Evolutionary conservation across 1,284 basidiomycete species (phyloP).

Genomic region (Macrocybe sp.): DNA sequence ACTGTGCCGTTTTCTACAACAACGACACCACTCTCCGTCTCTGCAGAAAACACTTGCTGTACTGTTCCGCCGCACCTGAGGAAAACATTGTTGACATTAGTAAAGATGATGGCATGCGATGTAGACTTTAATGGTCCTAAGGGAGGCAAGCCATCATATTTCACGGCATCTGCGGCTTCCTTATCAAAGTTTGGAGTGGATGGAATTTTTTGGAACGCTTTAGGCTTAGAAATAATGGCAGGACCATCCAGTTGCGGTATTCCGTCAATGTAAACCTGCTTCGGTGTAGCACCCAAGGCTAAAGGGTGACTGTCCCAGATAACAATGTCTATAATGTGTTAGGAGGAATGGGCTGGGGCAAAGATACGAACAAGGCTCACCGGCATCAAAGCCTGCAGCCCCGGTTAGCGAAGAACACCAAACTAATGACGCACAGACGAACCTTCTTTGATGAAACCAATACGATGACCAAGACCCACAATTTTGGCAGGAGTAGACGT

Average conservation of each 20-base stretch:
- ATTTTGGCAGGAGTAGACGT: constrained; percentile 76
- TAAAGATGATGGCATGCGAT: constrained; percentile 46
- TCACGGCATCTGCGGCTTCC: constrained; percentile 48
- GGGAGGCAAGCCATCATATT: constrained; percentile 66
- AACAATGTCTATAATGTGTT: constrained; percentile 41
- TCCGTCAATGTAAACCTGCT: constrained; percentile 71
- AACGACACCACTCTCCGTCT: constrained; percentile 26
- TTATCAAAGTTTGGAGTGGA: constrained; percentile 54
- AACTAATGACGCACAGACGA: constrained; percentile 23
- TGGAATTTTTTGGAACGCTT: constrained; percentile 42
- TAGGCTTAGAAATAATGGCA: constrained; percentile 39
- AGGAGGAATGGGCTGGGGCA: neutral
- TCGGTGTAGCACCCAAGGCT: constrained; percentile 65
- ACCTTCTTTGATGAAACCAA: constrained; percentile 72
- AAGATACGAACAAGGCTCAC: constrained; percentile 3
- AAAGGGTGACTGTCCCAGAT: constrained; percentile 80
- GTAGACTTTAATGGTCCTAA: constrained; percentile 34
- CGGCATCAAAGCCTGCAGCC: constrained; percentile 38
- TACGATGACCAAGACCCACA: constrained; percentile 76
- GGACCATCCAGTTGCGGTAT: constrained; percentile 53
- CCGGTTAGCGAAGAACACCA: constrained; percentile 6
- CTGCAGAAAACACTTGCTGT: constrained; percentile 21
- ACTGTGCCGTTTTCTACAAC: constrained; percentile 38
- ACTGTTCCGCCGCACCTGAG: constrained; percentile 26
- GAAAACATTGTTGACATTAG: constrained; percentile 49